Base-by-base conservation (phyloP, 2,329 filamentous ascomycete genomes). In the Fusarium haematococcum region DNA sequence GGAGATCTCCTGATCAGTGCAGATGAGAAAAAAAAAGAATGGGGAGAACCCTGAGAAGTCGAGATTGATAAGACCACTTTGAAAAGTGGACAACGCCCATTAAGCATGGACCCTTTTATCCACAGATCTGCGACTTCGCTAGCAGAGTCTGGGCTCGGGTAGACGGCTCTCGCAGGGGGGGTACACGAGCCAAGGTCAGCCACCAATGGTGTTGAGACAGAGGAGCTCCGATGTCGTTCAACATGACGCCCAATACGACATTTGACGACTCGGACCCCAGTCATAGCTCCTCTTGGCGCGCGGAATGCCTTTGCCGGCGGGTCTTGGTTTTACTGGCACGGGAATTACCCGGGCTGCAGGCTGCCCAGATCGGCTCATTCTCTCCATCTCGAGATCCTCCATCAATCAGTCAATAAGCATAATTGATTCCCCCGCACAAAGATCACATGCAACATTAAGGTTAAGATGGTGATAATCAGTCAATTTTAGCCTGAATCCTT, bases 61-160 rank as follows among this genome's bases (percentile, higher is more conserved):
- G 14, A 16, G 35, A 39, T 27, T 39, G 37, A 59, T 39, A 37
- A 20, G 37, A 23, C 41, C n/a, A 61, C 58, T 48, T 23, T 61
- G 18, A 48, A 61, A 61, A 25, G 43, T 61, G 39, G 58, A 61
- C 11, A 61, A 18, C 23, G 57, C 43, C 39, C 18, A 61, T 45
- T 41, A 23, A 45, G 27, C 39, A 61, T 61, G 58, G 39, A 27
- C 48, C 41, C 41, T 62, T 62, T 62, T 62, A 62, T 62, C 59
- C 43, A 48, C 39, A 61, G 58, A 61, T 48, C 27, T 61, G 23
- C 23, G 57, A 48, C 59, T 50, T 35, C 48, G 25, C 48, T 52
- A n/a, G 45, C 25, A 16, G 48, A 30, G 16, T 30, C 27, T n/a
- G 9, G 18, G n/a, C 43, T 62, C 59, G 43, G 59, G 30, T 50